Conservation (phyloP, 257 asterid genomes). For the Agastache rugosa region DNA sequence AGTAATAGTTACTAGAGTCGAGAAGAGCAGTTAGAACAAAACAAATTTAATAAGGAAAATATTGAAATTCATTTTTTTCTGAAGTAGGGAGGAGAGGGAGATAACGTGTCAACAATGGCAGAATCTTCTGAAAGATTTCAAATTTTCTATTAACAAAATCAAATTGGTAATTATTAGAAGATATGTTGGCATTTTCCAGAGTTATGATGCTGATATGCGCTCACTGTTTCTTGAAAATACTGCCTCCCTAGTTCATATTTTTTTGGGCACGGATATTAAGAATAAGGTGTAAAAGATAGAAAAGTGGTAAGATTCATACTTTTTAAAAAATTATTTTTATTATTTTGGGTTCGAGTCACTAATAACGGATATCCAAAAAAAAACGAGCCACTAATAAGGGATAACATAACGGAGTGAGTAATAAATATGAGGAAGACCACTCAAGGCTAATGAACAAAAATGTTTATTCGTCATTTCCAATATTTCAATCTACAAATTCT, state of each 20-base stretch:
- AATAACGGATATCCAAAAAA: too few relatives aligned
- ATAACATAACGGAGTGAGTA: too few relatives aligned
- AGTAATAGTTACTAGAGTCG: slow-evolving; percentile 29
- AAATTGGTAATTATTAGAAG: slow-evolving; percentile 39
- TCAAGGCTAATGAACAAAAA: background rate
- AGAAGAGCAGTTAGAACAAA: slow-evolving; percentile 32
- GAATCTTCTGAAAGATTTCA: slow-evolving; percentile 44
- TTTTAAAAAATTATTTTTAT: too few relatives aligned
- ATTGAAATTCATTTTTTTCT: background rate
- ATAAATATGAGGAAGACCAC: background rate
- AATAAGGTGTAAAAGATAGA: too few relatives aligned
- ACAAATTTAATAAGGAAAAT: slow-evolving; percentile 26
- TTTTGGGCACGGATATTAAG: too few relatives aligned
- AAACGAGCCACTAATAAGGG: too few relatives aligned
- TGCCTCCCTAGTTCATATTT: too few relatives aligned
- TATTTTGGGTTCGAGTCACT: too few relatives aligned
- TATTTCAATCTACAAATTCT: slow-evolving; percentile 19
- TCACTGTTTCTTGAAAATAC: slow-evolving; percentile 45
- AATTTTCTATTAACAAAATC: slow-evolving; percentile 34
- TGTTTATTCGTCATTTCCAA: slow-evolving; percentile 15
- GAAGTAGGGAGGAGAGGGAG: slow-evolving; percentile 28
- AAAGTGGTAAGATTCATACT: too few relatives aligned
- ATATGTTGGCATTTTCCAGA: slow-evolving; percentile 43
- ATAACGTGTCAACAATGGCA: slow-evolving; percentile 50
- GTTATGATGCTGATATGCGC: slow-evolving; percentile 49